Conservation (phyloP, 176 grass and related monocot genomes). For the Guadua angustifolia region DNA sequence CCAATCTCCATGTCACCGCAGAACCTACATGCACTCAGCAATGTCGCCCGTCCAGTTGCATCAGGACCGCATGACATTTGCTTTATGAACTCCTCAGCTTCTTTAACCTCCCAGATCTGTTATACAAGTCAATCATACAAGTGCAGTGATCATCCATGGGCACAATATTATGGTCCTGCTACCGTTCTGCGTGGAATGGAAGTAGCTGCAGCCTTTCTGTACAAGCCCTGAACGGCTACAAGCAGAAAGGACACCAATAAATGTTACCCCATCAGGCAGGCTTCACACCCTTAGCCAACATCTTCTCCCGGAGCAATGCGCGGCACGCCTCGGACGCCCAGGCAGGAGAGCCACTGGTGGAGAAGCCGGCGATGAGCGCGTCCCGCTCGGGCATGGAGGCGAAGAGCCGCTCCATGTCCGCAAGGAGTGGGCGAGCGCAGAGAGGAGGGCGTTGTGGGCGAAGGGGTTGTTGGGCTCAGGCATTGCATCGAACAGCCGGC, state of each 20-base stretch:
- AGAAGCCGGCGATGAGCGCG: conserved; percentile 53
- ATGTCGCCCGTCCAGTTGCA: conserved; percentile 66
- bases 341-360: not conserved
- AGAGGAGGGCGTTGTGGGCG: conserved; percentile 63
- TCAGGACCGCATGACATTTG: conserved; percentile 64
- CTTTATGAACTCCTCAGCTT: conserved; percentile 71
- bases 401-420: conserved; percentile 46
- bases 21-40: conserved; percentile 68
- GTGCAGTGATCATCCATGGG: conserved; percentile 65
- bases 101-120: conserved; percentile 65
- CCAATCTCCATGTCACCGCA: conserved; percentile 64
- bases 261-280: conserved; percentile 74
- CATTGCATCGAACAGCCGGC: too few species aligned
- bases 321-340: conserved; percentile 34
- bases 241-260: conserved; percentile 72
- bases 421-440: conserved; percentile 45
- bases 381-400: conserved; percentile 48
- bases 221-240: conserved; percentile 70
- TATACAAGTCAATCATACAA: conserved; percentile 82
- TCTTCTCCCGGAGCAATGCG: conserved; percentile 46
- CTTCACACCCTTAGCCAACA: conserved; percentile 55
- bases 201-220: conserved; percentile 66
- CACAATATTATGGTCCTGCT: conserved; percentile 49
- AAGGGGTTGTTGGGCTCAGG: conserved; percentile 54
- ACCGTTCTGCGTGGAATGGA: conserved; percentile 48